Evolutionary conservation across 345 rosid genomes (phyloP).

Genomic region (Camelina hispida): DNA sequence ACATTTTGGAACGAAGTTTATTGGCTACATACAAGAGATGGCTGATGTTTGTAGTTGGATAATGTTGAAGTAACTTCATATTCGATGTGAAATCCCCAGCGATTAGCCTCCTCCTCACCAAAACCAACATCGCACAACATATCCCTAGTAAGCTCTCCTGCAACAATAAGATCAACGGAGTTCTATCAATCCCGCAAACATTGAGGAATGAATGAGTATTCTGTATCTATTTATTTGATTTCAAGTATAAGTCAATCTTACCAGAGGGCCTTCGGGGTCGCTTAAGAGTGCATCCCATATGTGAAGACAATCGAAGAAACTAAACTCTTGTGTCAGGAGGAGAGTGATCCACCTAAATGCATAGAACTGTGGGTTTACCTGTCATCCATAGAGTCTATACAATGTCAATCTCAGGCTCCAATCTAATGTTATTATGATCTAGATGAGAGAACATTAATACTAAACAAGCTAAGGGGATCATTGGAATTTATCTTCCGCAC

Average conservation of each 20-base stretch:
- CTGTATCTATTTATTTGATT: conserved; percentile 12
- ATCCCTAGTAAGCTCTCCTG: conserved; percentile 92
- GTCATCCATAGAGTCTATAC: conserved; percentile 41
- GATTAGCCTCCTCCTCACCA: conserved; percentile 53
- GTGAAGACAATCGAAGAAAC: conserved; percentile 86
- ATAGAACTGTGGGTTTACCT: conserved; percentile 97
- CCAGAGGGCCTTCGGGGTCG: conserved; percentile 96
- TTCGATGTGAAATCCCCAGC: conserved; percentile 66
- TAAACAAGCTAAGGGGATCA: not conserved
- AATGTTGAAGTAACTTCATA: conserved; percentile 78
- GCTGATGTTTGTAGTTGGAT: conserved; percentile 77
- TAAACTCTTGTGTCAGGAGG: conserved; percentile 94
- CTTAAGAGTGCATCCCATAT: conserved; percentile 96
- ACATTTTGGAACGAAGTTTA: conserved; percentile 67
- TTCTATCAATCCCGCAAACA: conserved; percentile 10
- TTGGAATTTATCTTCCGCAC: conserved; percentile 4
- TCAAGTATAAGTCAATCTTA: conserved; percentile 38
- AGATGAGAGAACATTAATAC: not conserved
- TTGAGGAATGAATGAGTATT: not conserved
- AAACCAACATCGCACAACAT: conserved; percentile 96
- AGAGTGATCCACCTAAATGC: conserved; percentile 99
- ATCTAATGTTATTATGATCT: conserved; percentile 5
- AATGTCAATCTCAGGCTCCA: conserved; percentile 18
- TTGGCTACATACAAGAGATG: conserved; percentile 94
- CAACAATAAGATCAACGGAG: conserved; percentile 27